Evolutionary conservation across 2,329 filamentous ascomycete species (phyloP).

Genomic region (Trichoderma sp.): DNA sequence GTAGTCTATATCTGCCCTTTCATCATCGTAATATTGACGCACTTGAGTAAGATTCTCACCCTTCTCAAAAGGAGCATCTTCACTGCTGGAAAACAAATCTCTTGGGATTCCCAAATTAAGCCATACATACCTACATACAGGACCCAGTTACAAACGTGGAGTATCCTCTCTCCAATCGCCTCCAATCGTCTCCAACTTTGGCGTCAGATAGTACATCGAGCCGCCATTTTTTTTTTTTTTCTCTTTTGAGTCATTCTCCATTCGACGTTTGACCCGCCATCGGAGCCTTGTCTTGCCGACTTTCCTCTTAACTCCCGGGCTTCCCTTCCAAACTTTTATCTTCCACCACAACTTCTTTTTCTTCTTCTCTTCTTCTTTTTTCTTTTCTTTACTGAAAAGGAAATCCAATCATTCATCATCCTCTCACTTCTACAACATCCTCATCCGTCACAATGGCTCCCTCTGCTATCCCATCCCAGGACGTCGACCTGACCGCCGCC

Average conservation of each 20-base stretch:
- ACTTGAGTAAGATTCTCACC: background rate
- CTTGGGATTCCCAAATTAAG: background rate
- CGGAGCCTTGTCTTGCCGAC: constrained; percentile 4
- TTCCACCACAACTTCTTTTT: background rate
- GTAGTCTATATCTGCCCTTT: background rate
- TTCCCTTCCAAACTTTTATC: background rate
- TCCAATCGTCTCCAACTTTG: background rate
- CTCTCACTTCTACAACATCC: background rate
- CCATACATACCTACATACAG: background rate
- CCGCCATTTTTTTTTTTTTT: background rate
- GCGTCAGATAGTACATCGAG: background rate
- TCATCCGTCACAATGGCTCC: constrained; percentile 44
- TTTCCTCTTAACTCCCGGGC: background rate
- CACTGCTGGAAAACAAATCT: background rate
- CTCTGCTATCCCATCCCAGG: constrained; percentile 46
- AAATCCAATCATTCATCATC: background rate
- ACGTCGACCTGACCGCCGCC: constrained; percentile 51
- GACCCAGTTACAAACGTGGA: background rate
- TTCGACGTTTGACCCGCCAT: constrained; percentile 11
- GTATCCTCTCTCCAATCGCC: background rate
- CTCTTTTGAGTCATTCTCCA: constrained; percentile 15
- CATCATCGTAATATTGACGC: background rate
- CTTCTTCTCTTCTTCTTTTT: background rate
- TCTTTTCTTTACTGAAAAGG: background rate
- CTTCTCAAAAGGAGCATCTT: background rate